These are phyloP conservation scores for Colletotrichum acutatum DNA, from an alignment of 2,329 filamentous ascomycete species.

Conservation along the genomic window DNA sequence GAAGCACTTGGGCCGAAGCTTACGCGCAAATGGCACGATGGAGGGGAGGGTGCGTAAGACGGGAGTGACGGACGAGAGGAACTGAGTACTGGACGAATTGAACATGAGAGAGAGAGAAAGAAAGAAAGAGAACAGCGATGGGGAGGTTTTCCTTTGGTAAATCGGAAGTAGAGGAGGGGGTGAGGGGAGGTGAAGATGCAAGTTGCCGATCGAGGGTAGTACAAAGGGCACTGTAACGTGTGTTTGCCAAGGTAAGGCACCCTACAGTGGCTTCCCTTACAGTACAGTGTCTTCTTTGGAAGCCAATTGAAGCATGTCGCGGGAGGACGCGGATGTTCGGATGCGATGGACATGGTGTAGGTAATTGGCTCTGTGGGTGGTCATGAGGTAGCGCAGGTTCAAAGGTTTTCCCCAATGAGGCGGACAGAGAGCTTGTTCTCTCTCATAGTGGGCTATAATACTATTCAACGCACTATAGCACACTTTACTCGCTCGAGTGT, in stretches of 20 bases:
- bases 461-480: no score
- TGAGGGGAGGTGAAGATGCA: neutral
- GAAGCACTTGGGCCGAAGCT: constrained; percentile 27
- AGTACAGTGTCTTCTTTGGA: no score
- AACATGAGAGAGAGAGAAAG: neutral
- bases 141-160: neutral
- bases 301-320: no score
- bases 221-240: neutral
- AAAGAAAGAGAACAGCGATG: neutral
- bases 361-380: no score
- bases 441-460: no score
- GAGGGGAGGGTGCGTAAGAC: neutral
- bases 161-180: neutral
- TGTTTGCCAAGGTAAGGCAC: neutral
- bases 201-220: neutral
- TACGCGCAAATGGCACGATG: neutral
- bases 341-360: no score
- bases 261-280: no score
- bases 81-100: neutral
- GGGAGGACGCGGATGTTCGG: no score
- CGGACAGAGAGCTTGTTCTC: no score
- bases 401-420: no score
- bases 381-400: no score
- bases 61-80: neutral
- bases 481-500: no score